A percentile compares a stretch with the other conserved stretches of the same genome.
Evolutionary conservation across 1,284 basidiomycete species (phyloP).

Genomic region (Naganishia liquefaciens): DNA sequence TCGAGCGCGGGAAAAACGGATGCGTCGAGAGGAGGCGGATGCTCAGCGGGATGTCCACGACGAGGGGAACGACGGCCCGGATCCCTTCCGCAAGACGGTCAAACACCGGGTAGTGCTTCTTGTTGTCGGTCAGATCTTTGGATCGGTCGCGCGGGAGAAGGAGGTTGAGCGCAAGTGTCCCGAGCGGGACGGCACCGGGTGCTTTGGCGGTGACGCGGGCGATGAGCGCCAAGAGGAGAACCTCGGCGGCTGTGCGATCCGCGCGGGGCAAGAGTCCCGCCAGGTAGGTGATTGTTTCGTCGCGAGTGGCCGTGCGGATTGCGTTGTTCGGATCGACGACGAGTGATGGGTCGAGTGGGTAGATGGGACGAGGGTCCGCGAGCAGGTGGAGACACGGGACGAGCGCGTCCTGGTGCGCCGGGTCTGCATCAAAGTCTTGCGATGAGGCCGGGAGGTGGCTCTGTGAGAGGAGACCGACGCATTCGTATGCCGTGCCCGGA

Average conservation of each 20-base stretch:
- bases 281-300: conserved; percentile 43
- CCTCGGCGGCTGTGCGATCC: conserved; percentile 45
- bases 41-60: conserved; percentile 43
- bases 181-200: conserved; percentile 36
- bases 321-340: conserved; percentile 2
- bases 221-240: conserved; percentile 46
- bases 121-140: not conserved
- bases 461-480: conserved; percentile 47
- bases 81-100: conserved; percentile 15
- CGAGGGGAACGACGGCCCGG: conserved; percentile 37
- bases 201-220: conserved; percentile 44
- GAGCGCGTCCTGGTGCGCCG: conserved; percentile 7
- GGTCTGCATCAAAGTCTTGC: conserved; percentile 34
- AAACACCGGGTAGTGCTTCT: conserved; percentile 2
- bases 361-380: conserved; percentile 26
- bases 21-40: conserved; percentile 44
- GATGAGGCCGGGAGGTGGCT: conserved; percentile 43
- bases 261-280: conserved; percentile 32
- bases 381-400: conserved; percentile 51
- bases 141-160: conserved; percentile 24
- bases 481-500: conserved; percentile 46
- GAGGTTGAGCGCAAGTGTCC: conserved; percentile 47
- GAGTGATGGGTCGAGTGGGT: conserved; percentile 7
- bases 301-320: conserved; percentile 31
- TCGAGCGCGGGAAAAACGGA: conserved; percentile 41